Percentiles rank a stretch among this genome's conserved stretches.
phyloP scores from a whole-genome alignment of 106 monocot genomes.

The Xerophyta viscosa region DNA sequence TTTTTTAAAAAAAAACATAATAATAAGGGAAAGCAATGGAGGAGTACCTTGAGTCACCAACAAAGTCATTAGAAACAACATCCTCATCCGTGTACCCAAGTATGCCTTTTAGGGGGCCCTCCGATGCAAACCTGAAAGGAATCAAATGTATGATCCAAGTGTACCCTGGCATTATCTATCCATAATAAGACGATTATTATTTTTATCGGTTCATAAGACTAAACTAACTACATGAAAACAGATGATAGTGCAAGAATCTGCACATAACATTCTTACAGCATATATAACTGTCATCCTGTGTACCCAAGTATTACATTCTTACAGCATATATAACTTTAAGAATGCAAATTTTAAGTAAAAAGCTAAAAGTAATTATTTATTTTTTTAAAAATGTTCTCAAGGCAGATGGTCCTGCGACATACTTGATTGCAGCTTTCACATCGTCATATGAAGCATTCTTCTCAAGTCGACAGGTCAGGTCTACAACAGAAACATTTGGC shows the following conservation, averaged over 20 bases:
- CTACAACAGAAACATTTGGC: constrained; percentile 94
- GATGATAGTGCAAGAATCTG: too few species aligned
- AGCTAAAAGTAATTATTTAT: too few species aligned
- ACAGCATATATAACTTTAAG: too few species aligned
- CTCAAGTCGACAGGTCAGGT: constrained; percentile 87
- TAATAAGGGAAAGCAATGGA: neutral
- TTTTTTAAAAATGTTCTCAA: neutral
- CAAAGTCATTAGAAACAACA: constrained; percentile 93
- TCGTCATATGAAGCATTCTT: constrained; percentile 88
- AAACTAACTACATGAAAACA: too few species aligned
- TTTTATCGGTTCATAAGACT: too few species aligned
- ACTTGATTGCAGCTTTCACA: constrained; percentile 92
- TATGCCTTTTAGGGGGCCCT: constrained; percentile 74
- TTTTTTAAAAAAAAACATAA: neutral
- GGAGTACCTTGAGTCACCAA: constrained; percentile 79
- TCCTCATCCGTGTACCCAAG: constrained; percentile 97
- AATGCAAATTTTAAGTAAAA: too few species aligned
- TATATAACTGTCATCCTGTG: neutral
- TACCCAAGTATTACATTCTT: too few species aligned
- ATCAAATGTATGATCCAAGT: too few species aligned
- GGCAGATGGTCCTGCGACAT: constrained; percentile 8
- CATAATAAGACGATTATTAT: too few species aligned
- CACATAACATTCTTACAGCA: neutral
- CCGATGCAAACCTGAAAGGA: constrained; percentile 60
- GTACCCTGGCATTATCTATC: too few species aligned